Evolutionary conservation across 2,329 filamentous ascomycete species (phyloP).

Genomic region (Aspergillus pseudoglaucus): DNA sequence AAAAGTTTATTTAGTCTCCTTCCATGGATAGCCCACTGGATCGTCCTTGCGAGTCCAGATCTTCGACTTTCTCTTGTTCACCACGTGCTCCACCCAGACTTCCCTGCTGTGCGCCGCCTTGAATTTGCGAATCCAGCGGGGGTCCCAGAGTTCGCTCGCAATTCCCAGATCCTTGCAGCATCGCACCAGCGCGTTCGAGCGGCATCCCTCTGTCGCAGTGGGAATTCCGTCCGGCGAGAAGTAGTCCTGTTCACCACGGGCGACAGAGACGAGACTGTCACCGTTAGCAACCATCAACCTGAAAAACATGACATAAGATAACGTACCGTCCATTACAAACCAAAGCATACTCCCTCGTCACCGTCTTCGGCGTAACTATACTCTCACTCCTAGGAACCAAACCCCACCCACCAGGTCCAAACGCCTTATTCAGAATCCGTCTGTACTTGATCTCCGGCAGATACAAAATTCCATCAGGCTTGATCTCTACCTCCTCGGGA

Average conservation of each 20-base stretch:
- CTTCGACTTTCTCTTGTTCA: constrained; percentile 82
- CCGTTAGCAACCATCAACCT: background rate
- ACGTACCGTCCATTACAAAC: constrained; percentile 75
- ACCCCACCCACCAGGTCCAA: constrained; percentile 94
- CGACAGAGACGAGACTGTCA: constrained; percentile 76
- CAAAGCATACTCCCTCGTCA: constrained; percentile 89
- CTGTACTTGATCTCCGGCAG: constrained; percentile 98
- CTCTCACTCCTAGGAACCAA: constrained; percentile 81
- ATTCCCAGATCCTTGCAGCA: constrained; percentile 98
- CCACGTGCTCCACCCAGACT: constrained; percentile 80
- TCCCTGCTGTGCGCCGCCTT: constrained; percentile 68
- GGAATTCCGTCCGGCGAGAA: constrained; percentile 86
- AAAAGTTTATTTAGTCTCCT: constrained; percentile 36
- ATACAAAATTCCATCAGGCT: constrained; percentile 94
- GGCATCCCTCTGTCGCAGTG: constrained; percentile 92
- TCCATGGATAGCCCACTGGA: constrained; percentile 59
- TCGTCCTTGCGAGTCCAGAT: constrained; percentile 83
- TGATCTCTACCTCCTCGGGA: constrained; percentile 81
- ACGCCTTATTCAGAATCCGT: constrained; percentile 78
- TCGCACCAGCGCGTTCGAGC: constrained; percentile 94
- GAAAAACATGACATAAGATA: background rate
- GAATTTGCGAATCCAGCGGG: constrained; percentile 78
- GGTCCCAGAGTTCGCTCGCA: constrained; percentile 94
- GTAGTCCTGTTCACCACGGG: constrained; percentile 90
- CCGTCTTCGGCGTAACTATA: constrained; percentile 70